These are phyloP conservation scores for Areca catechu DNA, from an alignment of 176 grass and related monocot genomes.

Conservation along the genomic window DNA sequence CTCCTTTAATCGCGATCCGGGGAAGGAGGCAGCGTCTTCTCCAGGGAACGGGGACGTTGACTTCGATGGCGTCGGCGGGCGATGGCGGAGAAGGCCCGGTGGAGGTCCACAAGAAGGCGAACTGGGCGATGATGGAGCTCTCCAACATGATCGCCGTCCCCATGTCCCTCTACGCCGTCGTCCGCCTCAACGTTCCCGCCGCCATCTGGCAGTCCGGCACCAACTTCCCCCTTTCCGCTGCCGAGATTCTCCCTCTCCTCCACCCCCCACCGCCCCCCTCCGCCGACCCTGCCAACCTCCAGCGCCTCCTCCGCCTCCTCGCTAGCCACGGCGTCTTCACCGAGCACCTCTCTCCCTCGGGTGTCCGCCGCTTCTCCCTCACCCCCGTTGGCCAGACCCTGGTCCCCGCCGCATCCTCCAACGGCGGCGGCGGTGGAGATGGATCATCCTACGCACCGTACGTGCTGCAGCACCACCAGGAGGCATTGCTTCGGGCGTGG, in stretches of 20 bases:
- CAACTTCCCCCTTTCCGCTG: slow-evolving; percentile 41
- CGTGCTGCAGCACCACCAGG: slow-evolving; percentile 90
- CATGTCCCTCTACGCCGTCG: slow-evolving; percentile 60
- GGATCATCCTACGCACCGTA: slow-evolving; percentile 54
- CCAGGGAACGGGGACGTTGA: too few relatives aligned
- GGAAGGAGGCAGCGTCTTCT: too few relatives aligned
- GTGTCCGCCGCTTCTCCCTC: slow-evolving; percentile 41
- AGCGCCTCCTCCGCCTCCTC: slow-evolving; percentile 67
- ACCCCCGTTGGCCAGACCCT: slow-evolving; percentile 59
- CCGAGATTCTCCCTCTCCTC: slow-evolving; percentile 18
- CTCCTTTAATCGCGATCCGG: too few relatives aligned
- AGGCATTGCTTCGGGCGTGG: slow-evolving; percentile 66
- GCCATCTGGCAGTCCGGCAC: slow-evolving; percentile 35
- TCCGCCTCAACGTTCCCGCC: slow-evolving; percentile 50
- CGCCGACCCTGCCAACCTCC: slow-evolving; percentile 31
- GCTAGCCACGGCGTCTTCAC: slow-evolving; percentile 51
- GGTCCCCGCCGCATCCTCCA: not conserved
- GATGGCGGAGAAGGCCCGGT: not conserved
- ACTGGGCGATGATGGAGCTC: slow-evolving; percentile 67
- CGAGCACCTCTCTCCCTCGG: slow-evolving; percentile 21
- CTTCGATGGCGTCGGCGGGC: not conserved
- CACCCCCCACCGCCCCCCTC: slow-evolving; percentile 20
- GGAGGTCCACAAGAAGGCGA: slow-evolving; percentile 23
- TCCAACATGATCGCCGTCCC: slow-evolving; percentile 75
- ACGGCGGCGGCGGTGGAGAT: not conserved